Conservation (phyloP, 2,329 filamentous ascomycete species). For the Monilinia fructicola region DNA sequence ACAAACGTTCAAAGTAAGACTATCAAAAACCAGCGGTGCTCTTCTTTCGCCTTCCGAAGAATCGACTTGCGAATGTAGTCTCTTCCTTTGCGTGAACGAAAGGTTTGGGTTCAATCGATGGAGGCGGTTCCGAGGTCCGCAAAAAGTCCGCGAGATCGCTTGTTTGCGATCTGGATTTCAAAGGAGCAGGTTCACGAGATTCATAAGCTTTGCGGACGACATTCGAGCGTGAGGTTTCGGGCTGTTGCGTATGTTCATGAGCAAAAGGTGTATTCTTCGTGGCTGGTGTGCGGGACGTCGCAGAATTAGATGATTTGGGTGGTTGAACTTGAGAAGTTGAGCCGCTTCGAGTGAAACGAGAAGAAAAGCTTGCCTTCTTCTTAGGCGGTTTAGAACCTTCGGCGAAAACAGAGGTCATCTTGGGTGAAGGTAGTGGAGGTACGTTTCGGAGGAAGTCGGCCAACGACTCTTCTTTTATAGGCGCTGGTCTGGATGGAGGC, state of each 20-base stretch:
- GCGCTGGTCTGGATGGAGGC: constrained; percentile 28
- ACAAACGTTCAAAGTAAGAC: neutral
- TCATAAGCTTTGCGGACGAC: constrained; percentile 54
- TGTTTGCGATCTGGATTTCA: constrained; percentile 45
- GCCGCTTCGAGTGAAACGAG: constrained; percentile 50
- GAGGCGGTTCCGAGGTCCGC: constrained; percentile 34
- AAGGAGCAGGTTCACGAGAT: constrained; percentile 35
- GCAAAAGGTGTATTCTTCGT: constrained; percentile 36
- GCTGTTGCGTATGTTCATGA: constrained; percentile 28
- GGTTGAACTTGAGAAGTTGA: constrained; percentile 42
- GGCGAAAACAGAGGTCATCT: constrained; percentile 31
- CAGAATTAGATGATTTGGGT: constrained; percentile 38
- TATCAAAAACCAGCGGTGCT: constrained; percentile 12
- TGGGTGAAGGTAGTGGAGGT: constrained; percentile 59
- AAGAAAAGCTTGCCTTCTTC: constrained; percentile 66
- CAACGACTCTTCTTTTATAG: constrained; percentile 59
- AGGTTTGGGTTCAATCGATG: constrained; percentile 7
- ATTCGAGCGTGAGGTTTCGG: constrained; percentile 30
- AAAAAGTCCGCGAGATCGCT: constrained; percentile 73
- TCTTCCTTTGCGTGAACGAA: constrained; percentile 22
- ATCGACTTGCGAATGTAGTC: constrained; percentile 21
- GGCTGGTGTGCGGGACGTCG: constrained; percentile 40
- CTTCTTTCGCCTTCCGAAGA: constrained; percentile 24
- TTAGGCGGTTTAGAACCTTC: constrained; percentile 27
- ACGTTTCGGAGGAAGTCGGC: constrained; percentile 72